Evolutionary conservation across 2,329 filamentous ascomycete genomes (phyloP).

Genomic region (Trichoderma aggressivum): DNA sequence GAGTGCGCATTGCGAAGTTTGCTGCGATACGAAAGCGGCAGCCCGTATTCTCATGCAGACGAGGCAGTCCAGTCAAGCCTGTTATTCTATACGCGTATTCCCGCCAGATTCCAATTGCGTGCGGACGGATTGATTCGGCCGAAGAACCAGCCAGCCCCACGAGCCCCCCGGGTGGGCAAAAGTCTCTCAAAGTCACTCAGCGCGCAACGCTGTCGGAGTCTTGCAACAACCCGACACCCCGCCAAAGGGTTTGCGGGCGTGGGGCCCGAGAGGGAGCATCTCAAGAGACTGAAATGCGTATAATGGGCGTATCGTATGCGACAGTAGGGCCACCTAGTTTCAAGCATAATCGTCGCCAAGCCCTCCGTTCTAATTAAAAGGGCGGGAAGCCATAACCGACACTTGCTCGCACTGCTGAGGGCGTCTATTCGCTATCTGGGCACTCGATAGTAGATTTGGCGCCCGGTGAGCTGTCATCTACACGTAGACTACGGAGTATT

Average conservation of each 20-base stretch:
- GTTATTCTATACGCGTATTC: neutral
- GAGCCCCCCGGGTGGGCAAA: neutral
- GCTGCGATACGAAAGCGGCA: too few relatives aligned
- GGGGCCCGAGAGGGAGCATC: neutral
- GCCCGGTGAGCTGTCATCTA: neutral
- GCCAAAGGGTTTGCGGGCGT: neutral
- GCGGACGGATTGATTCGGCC: constrained; percentile 15
- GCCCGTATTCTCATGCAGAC: neutral
- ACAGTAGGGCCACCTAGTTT: neutral
- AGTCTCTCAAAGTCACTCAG: neutral
- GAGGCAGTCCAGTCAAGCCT: neutral
- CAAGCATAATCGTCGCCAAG: neutral
- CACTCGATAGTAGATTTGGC: neutral
- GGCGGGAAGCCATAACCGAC: neutral
- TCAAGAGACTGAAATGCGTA: neutral
- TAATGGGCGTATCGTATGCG: neutral
- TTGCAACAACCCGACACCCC: constrained; percentile 31
- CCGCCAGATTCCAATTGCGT: neutral
- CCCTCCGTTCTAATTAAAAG: neutral
- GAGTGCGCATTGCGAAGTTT: neutral
- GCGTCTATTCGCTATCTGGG: neutral
- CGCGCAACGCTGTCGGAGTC: constrained; percentile 28
- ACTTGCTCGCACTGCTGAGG: neutral
- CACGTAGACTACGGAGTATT: too few relatives aligned
- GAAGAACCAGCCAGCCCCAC: neutral